These are phyloP conservation scores for Aureobasidium sp. DNA, from an alignment of 2,329 filamentous ascomycete species.

Conservation along the genomic window DNA sequence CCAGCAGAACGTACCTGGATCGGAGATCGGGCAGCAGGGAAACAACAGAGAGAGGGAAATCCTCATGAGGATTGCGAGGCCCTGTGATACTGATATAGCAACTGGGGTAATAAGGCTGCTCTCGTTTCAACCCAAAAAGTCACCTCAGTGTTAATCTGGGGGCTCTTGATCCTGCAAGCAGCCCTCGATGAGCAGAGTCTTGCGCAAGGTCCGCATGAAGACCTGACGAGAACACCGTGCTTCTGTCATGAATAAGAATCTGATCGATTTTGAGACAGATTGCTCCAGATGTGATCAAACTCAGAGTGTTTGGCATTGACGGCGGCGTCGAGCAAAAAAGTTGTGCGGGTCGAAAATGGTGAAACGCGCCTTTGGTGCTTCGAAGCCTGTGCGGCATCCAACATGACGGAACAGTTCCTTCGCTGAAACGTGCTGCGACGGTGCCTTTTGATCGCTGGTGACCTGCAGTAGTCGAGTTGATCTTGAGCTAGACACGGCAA, in stretches of 20 bases:
- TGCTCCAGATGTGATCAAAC: conserved; percentile 4
- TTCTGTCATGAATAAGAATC: conserved; percentile 6
- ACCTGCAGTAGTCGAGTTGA: conserved; percentile 7
- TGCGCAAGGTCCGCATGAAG: conserved; percentile 1
- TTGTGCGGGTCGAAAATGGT: background rate
- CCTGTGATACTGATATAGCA: conserved; percentile 11
- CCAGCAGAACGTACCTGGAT: conserved; percentile 12
- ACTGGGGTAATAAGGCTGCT: conserved; percentile 8
- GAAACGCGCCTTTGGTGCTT: conserved; percentile 3
- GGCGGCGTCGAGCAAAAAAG: conserved; percentile 4
- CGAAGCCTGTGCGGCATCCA: conserved; percentile 7
- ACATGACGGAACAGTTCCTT: conserved; percentile 5
- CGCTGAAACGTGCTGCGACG: conserved; percentile 5
- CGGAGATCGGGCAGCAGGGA: background rate
- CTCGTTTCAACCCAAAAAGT: background rate
- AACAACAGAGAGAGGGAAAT: background rate
- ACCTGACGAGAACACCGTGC: background rate
- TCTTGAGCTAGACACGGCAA: background rate
- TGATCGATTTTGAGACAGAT: background rate
- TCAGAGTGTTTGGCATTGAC: conserved; percentile 1
- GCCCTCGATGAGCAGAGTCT: background rate
- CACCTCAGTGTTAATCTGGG: background rate
- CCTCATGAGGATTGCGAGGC: background rate
- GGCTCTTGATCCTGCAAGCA: conserved; percentile 1
- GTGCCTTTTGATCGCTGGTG: background rate